Evolutionary conservation across 116 monocot genomes (phyloP), one percentile per base, ranked within the genome.

Genomic region (Dioscorea cayenensis): DNA sequence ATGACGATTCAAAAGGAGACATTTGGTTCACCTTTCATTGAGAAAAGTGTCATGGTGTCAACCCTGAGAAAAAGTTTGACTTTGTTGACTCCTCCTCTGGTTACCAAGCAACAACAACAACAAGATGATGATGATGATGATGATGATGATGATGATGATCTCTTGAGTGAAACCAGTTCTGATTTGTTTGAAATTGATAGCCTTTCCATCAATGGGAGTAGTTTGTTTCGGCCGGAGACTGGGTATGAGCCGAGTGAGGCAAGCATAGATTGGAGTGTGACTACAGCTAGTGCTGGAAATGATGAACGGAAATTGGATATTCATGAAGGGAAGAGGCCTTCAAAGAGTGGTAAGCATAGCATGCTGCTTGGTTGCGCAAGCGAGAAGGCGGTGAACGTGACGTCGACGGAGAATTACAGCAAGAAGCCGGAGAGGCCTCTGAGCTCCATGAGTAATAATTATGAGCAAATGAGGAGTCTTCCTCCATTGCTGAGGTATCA

Each of bases 131-230:
- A 17, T 17, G 51, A 17, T 51, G 51, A n/a, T 12, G 55, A 37
- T 2, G 58, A 62, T 14, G 79, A 67, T 4, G 66, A 68, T 14
- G 82, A 73, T 6, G 49, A 66, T 1, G 83, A 81, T 10, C 23
- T 48, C 5, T 2, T 49, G 32, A 90, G 87, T 67, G 87, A 90
- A 65, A 70, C 86, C 49, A 90, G 87, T 73, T 90, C 90, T 4
- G 90, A 90, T 10, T 28, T 90, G 87, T 90, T 90, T 68, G 90
- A 90, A 76, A 82, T 90, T 60, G 83, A 81, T 52, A 81, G 80
- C 71, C n/a, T 80, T 49, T 72, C 76, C 4, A 64, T 78, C 48
- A 72, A 36, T 11, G 38, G 59, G 17, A 48, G 49, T 22, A 38
- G 61, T 14, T 55, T 73, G 36, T 66, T 69, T 36, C 23, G 27